Conservation (phyloP, 495 filamentous ascomycete genomes). For the Baudoinia panamericana region DNA sequence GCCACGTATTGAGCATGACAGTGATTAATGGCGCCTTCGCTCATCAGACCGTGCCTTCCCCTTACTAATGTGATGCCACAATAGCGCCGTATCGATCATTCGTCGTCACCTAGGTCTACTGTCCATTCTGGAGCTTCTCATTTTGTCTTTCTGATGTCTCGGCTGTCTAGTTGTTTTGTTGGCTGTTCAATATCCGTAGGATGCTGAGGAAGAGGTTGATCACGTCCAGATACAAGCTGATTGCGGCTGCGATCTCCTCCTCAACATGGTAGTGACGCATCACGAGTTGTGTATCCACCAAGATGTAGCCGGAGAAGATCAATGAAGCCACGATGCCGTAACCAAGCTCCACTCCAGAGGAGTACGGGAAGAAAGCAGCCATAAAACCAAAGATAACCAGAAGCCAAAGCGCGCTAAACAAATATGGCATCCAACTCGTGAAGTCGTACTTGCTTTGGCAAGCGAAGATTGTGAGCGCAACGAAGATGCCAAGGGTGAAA, state of each 20-base stretch:
- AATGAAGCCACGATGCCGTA: constrained; percentile 72
- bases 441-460: constrained; percentile 99
- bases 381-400: constrained; percentile 88
- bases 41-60: too few species aligned
- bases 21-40: too few species aligned
- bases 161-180: constrained; percentile 6
- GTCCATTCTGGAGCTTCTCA: too few species aligned
- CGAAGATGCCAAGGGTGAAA: constrained; percentile 84
- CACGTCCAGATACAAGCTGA: constrained; percentile 89
- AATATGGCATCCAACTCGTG: constrained; percentile 77
- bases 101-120: too few species aligned
- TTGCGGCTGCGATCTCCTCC: constrained; percentile 95
- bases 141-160: too few species aligned
- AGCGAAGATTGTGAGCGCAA: constrained; percentile 84
- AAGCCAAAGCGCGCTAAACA: constrained; percentile 82
- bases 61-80: too few species aligned
- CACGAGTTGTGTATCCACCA: constrained; percentile 78
- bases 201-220: constrained; percentile 95
- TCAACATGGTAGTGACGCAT: constrained; percentile 94
- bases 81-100: too few species aligned
- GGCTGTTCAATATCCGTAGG: constrained; percentile 37
- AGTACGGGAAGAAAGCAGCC: constrained; percentile 67
- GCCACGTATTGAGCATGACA: too few species aligned
- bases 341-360: constrained; percentile 62
- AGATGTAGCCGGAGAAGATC: constrained; percentile 84